Evolutionary conservation across 495 filamentous ascomycete species (phyloP), one percentile per base, ranked within the genome.

Genomic region (Xylaria bambusicola): DNA sequence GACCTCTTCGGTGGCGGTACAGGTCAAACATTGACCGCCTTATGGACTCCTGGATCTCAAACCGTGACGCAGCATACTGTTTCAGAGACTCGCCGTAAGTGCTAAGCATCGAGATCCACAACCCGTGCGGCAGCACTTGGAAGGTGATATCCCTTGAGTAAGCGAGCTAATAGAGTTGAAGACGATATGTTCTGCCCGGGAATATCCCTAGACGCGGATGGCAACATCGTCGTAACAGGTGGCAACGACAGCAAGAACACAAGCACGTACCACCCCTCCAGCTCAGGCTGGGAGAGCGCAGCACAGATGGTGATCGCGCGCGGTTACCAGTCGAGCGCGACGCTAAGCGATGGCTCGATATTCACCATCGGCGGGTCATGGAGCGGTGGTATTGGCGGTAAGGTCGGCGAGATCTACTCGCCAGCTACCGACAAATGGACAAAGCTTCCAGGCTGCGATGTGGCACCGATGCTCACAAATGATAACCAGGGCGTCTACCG

Each of bases 341-440:
- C 76, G 2, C 52, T 77, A 3, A 77, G 80, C 15, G 80, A 85
- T 53, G 84, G 85, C 0, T 67, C 76, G 1, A 76, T 84, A 31
- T 87, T 88, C 63, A 78, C 74, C 27, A 86, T 88, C 47, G 84
- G 85, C 18, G 85, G 85, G 12, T 81, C 80, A 9, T 88, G 80
- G 78, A 73, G 72, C 20, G 79, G 77, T 20, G 75, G 69, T 2
- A 6, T 7, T 7, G 56, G 46, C 18, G 56, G 56, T 58, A 86
- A 86, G 68, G 74, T 83, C 49, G 83, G 79, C 18, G 84, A 86
- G 61, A 69, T 85, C n/a, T 86, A 79, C 59, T 63, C 78, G 45
- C 75, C 76, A 1, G 45, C 45, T 0, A 62, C 65, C 5, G 68
- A 58, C n/a, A 44, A 0, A 15, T 58, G 56, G 55, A 58, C 55